Evolutionary conservation across 768 basidiomycete species (phyloP).

Genomic region (Royoungia palumana): DNA sequence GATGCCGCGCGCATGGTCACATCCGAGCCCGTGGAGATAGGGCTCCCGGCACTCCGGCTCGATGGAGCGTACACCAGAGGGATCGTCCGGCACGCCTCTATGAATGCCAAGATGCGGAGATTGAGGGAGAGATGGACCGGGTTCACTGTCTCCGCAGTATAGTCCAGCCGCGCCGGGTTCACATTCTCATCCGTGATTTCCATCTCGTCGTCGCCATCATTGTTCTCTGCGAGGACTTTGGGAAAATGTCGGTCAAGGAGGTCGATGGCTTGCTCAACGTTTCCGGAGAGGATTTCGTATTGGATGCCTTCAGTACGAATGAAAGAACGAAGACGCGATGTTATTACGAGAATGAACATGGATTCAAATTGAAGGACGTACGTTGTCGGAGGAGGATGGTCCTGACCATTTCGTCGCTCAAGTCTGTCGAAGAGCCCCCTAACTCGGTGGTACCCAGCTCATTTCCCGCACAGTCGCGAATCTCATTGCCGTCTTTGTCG

Average conservation of each 20-base stretch:
- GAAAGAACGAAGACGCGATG: not conserved
- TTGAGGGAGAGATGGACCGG: slow-evolving; percentile 80
- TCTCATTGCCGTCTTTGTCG: slow-evolving; percentile 70
- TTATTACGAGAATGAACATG: not conserved
- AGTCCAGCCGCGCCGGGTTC: slow-evolving; percentile 40
- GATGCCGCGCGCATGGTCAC: slow-evolving; percentile 1
- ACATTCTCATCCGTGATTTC: slow-evolving; percentile 21
- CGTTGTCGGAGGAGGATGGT: slow-evolving; percentile 54
- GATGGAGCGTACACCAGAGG: slow-evolving; percentile 49
- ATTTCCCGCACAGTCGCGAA: slow-evolving; percentile 22
- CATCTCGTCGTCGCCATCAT: slow-evolving; percentile 7
- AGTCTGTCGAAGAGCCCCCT: slow-evolving; percentile 20
- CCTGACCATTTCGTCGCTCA: slow-evolving; percentile 40
- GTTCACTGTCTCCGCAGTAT: slow-evolving; percentile 59
- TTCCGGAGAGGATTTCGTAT: slow-evolving; percentile 65
- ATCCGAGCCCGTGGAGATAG: slow-evolving; percentile 8
- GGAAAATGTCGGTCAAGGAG: slow-evolving; percentile 75
- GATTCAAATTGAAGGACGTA: slow-evolving; percentile 26
- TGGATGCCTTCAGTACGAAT: slow-evolving; percentile 55
- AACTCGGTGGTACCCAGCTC: not conserved
- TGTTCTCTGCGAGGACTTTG: slow-evolving; percentile 47
- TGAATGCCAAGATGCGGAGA: slow-evolving; percentile 82
- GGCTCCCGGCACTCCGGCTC: slow-evolving; percentile 6
- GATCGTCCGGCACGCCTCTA: slow-evolving; percentile 76
- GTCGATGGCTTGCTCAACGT: slow-evolving; percentile 65